These are phyloP conservation scores for Solanum chacoense DNA, from an alignment of 305 asterid species.

Conservation along the genomic window DNA sequence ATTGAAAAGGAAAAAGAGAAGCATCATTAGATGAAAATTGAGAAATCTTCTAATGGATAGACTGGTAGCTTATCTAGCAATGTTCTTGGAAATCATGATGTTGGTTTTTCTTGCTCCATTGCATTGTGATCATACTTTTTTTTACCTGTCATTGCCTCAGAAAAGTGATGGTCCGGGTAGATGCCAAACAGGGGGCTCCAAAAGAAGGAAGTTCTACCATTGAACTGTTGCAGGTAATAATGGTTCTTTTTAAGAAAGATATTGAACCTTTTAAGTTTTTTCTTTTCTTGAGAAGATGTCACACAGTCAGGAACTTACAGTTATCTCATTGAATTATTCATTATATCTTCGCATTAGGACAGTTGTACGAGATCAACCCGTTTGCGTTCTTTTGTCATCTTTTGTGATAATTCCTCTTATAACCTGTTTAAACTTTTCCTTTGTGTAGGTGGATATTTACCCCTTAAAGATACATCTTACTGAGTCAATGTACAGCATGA, in stretches of 20 bases:
- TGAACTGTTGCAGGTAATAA: conserved; percentile 81
- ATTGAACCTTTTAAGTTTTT: neutral
- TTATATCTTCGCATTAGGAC: neutral
- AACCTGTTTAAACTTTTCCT: neutral
- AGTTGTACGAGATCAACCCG: neutral
- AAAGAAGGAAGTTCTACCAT: conserved; percentile 91
- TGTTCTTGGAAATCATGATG: neutral
- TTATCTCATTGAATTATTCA: neutral
- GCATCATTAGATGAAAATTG: neutral
- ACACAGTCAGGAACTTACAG: neutral
- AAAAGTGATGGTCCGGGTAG: conserved; percentile 97
- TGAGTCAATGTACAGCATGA: conserved; percentile 81
- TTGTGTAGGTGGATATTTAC: conserved; percentile 84
- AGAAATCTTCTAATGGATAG: neutral
- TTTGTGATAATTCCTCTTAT: neutral
- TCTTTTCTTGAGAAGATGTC: neutral
- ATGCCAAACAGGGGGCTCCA: conserved; percentile 95
- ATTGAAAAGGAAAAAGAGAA: neutral
- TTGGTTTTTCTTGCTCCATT: neutral
- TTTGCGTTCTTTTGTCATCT: neutral
- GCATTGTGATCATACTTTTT: neutral
- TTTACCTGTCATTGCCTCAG: conserved; percentile 23
- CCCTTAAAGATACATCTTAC: conserved; percentile 95
- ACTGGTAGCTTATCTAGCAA: neutral
- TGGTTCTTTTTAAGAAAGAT: neutral